phyloP scores from a whole-genome alignment of 2,329 filamentous ascomycete species.

The Onygena corvina region DNA sequence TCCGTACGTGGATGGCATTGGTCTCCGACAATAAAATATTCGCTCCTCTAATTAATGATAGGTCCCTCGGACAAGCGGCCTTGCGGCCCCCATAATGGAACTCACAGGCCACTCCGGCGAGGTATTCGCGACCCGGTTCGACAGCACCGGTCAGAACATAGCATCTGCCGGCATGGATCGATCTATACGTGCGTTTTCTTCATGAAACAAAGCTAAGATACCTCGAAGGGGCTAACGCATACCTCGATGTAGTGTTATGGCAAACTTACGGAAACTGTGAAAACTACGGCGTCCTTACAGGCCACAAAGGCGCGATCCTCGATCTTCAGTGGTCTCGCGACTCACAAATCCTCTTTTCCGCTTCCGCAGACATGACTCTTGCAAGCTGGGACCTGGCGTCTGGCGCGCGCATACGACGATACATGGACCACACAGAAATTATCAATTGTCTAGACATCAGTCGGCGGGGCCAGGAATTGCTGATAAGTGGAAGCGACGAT shows the following conservation, averaged over 20 bases:
- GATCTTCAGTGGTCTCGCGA: constrained; percentile 96
- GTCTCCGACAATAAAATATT: not conserved
- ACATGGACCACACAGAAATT: constrained; percentile 89
- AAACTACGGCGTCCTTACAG: constrained; percentile 80
- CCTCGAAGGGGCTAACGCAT: not conserved
- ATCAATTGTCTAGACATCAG: constrained; percentile 85
- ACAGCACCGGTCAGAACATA: constrained; percentile 74
- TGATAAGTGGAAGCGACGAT: constrained; percentile 88
- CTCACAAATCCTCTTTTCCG: constrained; percentile 78
- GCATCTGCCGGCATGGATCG: constrained; percentile 94
- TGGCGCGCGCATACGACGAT: constrained; percentile 79
- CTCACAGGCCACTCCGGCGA: constrained; percentile 62
- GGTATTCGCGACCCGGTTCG: constrained; percentile 81
- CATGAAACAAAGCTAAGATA: not conserved
- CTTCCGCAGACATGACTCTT: constrained; percentile 83
- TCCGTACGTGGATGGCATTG: constrained; percentile 42
- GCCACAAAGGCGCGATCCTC: constrained; percentile 80
- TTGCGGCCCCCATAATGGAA: constrained; percentile 91
- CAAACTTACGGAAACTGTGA: constrained; percentile 83
- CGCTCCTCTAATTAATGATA: constrained; percentile 28
- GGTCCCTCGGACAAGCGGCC: constrained; percentile 65
- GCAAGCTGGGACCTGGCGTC: constrained; percentile 93
- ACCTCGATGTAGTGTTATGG: constrained; percentile 61
- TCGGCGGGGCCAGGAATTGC: constrained; percentile 75
- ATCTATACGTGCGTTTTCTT: constrained; percentile 56